phyloP scores from a whole-genome alignment of 2,329 filamentous ascomycete species.

The Beauveria brongniartii region DNA sequence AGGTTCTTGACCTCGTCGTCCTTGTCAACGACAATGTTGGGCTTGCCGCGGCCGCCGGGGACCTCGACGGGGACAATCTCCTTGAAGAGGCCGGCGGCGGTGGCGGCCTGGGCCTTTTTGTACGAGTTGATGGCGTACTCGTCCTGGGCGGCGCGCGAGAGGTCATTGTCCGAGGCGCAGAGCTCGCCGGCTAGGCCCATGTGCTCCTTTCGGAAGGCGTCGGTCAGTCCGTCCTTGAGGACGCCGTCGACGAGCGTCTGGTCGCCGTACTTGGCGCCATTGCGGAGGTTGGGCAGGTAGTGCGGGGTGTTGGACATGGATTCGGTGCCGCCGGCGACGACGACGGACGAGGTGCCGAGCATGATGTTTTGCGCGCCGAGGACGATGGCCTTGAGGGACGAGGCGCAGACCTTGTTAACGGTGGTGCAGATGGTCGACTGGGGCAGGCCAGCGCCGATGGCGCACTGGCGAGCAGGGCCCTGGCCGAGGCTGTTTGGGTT shows the following conservation, averaged over 20 bases:
- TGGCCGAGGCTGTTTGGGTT: constrained; percentile 66
- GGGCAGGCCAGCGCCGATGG: constrained; percentile 77
- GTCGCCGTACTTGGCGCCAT: constrained; percentile 88
- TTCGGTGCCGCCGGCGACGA: constrained; percentile 91
- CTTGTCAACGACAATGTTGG: constrained; percentile 65
- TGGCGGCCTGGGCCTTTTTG: constrained; percentile 83
- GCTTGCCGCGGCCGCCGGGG: constrained; percentile 83
- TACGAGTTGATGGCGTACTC: constrained; percentile 94
- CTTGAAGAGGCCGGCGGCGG: constrained; percentile 71
- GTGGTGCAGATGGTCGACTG: constrained; percentile 79
- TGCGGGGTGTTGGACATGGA: constrained; percentile 98
- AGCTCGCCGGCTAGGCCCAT: constrained; percentile 94
- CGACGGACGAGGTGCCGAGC: constrained; percentile 84
- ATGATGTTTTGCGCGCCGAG: constrained; percentile 96
- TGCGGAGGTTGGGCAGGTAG: constrained; percentile 83
- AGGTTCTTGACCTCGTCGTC: constrained; percentile 97
- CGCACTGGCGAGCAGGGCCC: constrained; percentile 91
- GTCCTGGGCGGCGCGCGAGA: constrained; percentile 82
- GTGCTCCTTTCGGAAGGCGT: constrained; percentile 92
- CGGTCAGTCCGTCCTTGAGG: constrained; percentile 87
- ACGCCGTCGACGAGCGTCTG: constrained; percentile 84
- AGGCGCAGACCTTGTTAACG: constrained; percentile 98
- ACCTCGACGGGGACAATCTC: constrained; percentile 91
- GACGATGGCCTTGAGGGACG: constrained; percentile 87
- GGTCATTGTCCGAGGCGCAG: constrained; percentile 74